Evolutionary conservation across 2,329 filamentous ascomycete species (phyloP), one percentile per base, ranked within the genome.

Genomic region (Dothideomycetes sp.): DNA sequence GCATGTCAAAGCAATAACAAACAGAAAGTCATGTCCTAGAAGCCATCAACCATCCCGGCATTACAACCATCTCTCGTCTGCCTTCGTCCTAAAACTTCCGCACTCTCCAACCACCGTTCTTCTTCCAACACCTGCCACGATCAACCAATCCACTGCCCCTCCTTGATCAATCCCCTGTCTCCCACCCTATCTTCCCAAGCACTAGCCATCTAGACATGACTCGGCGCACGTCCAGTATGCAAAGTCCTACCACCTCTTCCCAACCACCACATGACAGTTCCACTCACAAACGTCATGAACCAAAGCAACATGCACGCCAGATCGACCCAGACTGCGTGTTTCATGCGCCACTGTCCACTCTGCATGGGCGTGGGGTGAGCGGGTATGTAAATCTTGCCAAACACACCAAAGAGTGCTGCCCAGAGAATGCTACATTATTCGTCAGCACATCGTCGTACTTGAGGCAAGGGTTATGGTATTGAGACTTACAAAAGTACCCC

Each of bases 331-430:
- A 91, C 84, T 4, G 85, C 84, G 54, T 80, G 78, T 65, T 87
- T 86, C 86, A 94, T 94, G 41, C 84, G 73, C 48, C 68, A 64
- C 42, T 89, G 71, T 36, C 72, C 77, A 31, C 52, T 51, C 35
- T 60, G 56, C 54, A 84, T 71, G 4, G 55, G 54, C 9, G 52
- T 57, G 0, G 79, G 58, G 43, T 85, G 59, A 52, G 79, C 78
- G 39, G 74, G 61, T 55, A 94, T 82, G 66, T 81, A 94, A 69
- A 89, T 76, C 51, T 72, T 77, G 39, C 79, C 87, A 56, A 94
- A 94, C 44, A 91, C 65, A 14, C 85, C 87, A 57, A 94, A 94
- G 4, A 91, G 69, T 2, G 78, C 75, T 44, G 86, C 76, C 80
- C 84, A 94, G 19, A 93, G 72, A 46, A 91, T 67, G 50, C 61